phyloP scores from a whole-genome alignment of 1,284 basidiomycete genomes.

The Exobasidium cylindrosporum region DNA sequence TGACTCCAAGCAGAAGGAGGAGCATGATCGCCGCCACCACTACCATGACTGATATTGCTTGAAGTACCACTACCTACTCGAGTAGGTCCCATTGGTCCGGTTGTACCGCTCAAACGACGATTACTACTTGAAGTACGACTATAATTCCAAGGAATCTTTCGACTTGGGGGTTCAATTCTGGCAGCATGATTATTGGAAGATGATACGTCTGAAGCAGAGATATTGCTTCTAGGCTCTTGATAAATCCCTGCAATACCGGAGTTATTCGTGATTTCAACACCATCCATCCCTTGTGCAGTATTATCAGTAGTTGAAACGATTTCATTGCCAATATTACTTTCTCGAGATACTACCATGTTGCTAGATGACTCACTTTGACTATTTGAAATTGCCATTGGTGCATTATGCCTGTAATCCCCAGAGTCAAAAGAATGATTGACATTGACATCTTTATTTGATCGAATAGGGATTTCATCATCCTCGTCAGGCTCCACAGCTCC shows the following conservation, averaged over 20 bases:
- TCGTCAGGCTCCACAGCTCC: background rate
- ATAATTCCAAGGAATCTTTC: conserved; percentile 45
- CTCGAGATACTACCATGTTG: too few species aligned
- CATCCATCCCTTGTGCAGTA: background rate
- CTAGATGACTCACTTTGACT: background rate
- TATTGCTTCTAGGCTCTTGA: conserved; percentile 10
- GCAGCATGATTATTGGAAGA: background rate
- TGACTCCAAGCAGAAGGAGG: conserved; percentile 8
- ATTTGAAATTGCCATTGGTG: background rate
- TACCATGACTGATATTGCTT: background rate
- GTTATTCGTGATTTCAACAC: background rate
- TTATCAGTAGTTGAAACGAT: background rate
- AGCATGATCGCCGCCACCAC: background rate
- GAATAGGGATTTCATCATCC: background rate
- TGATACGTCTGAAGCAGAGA: background rate
- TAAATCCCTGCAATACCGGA: conserved; percentile 1
- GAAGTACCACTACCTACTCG: conserved; percentile 9
- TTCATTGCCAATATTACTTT: background rate
- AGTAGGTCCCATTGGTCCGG: conserved; percentile 4
- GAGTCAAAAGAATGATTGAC: background rate
- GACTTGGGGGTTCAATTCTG: conserved; percentile 30
- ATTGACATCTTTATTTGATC: background rate
- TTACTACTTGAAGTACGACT: conserved; percentile 9
- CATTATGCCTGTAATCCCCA: background rate
- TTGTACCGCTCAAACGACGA: conserved; percentile 3